Conservation (phyloP, 192 early-diverging fungal species). For the Gorgonomyces haynaldii region DNA sequence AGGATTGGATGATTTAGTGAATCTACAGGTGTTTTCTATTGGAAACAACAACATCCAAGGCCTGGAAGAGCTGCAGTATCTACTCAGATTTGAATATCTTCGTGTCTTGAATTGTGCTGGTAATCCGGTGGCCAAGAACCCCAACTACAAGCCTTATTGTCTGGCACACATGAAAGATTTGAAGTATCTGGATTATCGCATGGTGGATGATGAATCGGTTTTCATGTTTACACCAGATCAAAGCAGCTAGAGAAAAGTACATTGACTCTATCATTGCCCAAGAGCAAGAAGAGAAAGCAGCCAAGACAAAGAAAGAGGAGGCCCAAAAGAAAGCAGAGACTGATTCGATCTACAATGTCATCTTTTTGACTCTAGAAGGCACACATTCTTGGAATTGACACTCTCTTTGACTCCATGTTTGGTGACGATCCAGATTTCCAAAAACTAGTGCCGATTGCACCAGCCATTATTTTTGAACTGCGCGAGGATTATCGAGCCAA, state of each 20-base stretch:
- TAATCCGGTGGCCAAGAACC: conserved; percentile 42
- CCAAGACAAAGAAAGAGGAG: conserved; percentile 29
- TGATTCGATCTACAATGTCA: conserved; percentile 33
- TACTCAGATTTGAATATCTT: conserved; percentile 40
- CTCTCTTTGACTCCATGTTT: conserved; percentile 46
- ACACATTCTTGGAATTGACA: conserved; percentile 39
- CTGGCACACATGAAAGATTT: conserved; percentile 42
- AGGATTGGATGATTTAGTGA: conserved; percentile 45
- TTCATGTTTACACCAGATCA: conserved; percentile 18
- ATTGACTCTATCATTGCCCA: conserved; percentile 52
- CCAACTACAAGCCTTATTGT: conserved; percentile 43
- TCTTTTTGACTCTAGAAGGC: conserved; percentile 22
- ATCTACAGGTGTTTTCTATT: conserved; percentile 44
- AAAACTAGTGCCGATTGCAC: conserved; percentile 23
- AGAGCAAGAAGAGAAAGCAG: conserved; percentile 51
- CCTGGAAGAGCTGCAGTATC: conserved; percentile 42
- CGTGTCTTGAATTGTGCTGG: conserved; percentile 44
- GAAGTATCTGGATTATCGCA: conserved; percentile 50
- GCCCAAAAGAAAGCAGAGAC: conserved; percentile 16
- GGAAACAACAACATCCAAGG: conserved; percentile 42
- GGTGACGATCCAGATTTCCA: conserved; percentile 41
- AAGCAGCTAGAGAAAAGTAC: conserved; percentile 41
- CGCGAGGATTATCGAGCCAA: conserved; percentile 44
- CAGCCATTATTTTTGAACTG: conserved; percentile 32
- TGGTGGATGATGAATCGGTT: conserved; percentile 45